Percentiles rank a stretch among this genome's conserved stretches.
Conservation (phyloP, 306 rosid genomes). For the Cucumis hystrix region DNA sequence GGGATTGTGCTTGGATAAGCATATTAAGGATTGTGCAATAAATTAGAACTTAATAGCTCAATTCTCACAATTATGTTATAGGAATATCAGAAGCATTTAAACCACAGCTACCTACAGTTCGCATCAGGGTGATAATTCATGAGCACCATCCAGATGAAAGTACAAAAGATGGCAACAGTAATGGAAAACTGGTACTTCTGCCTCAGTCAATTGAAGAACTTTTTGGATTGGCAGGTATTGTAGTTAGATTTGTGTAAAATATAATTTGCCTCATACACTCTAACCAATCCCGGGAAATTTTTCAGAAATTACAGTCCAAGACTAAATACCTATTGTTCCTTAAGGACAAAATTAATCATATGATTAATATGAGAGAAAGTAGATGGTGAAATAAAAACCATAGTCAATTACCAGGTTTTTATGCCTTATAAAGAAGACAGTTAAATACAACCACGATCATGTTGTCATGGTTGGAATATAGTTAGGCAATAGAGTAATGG, state of each 20-base stretch:
- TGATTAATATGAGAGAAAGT: background rate
- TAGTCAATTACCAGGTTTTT: background rate
- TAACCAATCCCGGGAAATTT: background rate
- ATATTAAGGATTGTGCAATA: background rate
- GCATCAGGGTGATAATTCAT: slow-evolving; percentile 48
- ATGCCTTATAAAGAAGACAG: background rate
- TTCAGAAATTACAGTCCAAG: background rate
- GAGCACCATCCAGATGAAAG: slow-evolving; percentile 56
- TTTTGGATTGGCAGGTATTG: slow-evolving; percentile 54
- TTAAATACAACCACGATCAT: background rate
- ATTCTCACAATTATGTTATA: slow-evolving; percentile 17
- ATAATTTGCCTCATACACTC: background rate
- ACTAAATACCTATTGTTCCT: background rate
- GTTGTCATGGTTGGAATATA: background rate
- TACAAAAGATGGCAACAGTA: slow-evolving; percentile 20
- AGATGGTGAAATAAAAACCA: background rate
- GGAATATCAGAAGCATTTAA: slow-evolving; percentile 21
- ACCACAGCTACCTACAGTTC: slow-evolving; percentile 16
- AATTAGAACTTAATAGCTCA: background rate
- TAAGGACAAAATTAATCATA: background rate
- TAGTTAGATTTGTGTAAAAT: slow-evolving; percentile 10
- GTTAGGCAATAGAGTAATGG: background rate
- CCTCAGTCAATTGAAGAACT: slow-evolving; percentile 62
- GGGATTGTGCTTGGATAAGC: background rate
- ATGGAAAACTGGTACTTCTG: slow-evolving; percentile 50